Base-by-base conservation (phyloP, 352 stramenopile species). In the Pythium brachiatum region DNA sequence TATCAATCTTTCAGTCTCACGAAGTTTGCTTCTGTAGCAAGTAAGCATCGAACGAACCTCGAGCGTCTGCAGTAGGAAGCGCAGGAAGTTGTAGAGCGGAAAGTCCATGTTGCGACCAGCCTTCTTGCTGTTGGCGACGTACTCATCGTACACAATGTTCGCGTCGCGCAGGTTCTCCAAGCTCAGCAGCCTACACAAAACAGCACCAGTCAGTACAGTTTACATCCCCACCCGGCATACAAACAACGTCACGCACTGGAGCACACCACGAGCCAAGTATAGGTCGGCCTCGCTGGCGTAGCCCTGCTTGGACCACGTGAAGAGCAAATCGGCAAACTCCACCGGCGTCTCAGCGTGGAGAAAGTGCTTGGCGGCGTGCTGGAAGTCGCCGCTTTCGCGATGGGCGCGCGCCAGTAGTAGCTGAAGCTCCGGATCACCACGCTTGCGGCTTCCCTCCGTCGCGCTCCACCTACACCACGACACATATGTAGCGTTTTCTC, bases 211-310 rank as follows among this genome's bases (percentile, higher is more conserved):
- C 43, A 25, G 32, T 39, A n/a, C 41, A 48, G n/a, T 58, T 44
- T 47, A 8, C 7, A 12, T 20, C 7, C 68, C 8, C 20, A 60
- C 23, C 16, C 27, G 12, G 25, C 15, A 25, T n/a, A n/a, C n/a
- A n/a, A n/a, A n/a, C n/a, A n/a, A n/a, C n/a, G n/a, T n/a, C n/a
- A 88, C 75, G 41, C 79, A 95, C 88, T 94, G 86, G 26, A 96
- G 73, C 48, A 94, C 78, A 8, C 73, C 67, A 21, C 88, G 83
- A 29, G 84, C 74, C 9, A 96, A 55, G 52, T 90, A 96, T 31
- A 96, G 64, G 53, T 96, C 88, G 9, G 76, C 68, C 67, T 96
- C 88, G 68, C 85, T 96, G 0, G 77, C 61, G 63, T 95, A 95
- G 21, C 85, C 88, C 44, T 81, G 51, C 50, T 65, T 75, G 3